Conservation (phyloP, 2,329 filamentous ascomycete species). For the Tolypocladium cylindrosporum region DNA sequence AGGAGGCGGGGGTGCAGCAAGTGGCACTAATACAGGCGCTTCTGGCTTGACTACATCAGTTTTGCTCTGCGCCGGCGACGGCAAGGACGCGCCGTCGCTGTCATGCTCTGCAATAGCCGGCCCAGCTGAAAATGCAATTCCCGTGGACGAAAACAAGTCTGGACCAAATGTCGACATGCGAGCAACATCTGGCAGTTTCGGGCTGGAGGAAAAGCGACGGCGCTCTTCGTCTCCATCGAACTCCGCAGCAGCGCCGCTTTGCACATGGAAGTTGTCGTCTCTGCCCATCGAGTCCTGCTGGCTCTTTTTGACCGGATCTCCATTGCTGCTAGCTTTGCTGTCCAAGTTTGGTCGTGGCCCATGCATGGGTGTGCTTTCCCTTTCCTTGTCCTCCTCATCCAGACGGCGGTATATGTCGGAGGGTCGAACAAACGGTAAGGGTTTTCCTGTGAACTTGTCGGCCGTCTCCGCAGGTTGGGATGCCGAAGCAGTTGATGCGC, state of each 20-base stretch:
- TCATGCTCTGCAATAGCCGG: background rate
- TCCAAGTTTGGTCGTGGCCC: slow-evolving; percentile 48
- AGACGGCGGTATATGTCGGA: slow-evolving; percentile 69
- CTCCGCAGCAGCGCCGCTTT: background rate
- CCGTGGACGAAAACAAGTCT: slow-evolving; percentile 38
- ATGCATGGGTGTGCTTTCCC: slow-evolving; percentile 39
- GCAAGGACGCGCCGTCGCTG: background rate
- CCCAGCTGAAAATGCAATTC: background rate
- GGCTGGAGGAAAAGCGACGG: slow-evolving; percentile 38
- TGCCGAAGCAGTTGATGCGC: background rate
- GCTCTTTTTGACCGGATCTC: background rate
- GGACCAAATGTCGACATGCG: slow-evolving; percentile 52
- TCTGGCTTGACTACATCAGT: background rate
- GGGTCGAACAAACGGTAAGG: slow-evolving; percentile 58
- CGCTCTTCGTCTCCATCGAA: slow-evolving; percentile 3
- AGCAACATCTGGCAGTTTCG: slow-evolving; percentile 45
- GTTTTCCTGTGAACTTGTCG: slow-evolving; percentile 24
- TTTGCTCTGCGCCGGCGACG: background rate
- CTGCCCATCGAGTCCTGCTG: background rate
- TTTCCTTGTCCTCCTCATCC: slow-evolving; percentile 56
- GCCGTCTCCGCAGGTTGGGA: background rate
- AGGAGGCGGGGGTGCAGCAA: slow-evolving; percentile 4
- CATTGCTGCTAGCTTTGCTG: slow-evolving; percentile 14
- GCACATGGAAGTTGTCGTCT: background rate
- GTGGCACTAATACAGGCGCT: background rate